Evolutionary conservation across 2,329 filamentous ascomycete genomes (phyloP), one percentile per base, ranked within the genome.

Genomic region (Plenodomus biglobosus): DNA sequence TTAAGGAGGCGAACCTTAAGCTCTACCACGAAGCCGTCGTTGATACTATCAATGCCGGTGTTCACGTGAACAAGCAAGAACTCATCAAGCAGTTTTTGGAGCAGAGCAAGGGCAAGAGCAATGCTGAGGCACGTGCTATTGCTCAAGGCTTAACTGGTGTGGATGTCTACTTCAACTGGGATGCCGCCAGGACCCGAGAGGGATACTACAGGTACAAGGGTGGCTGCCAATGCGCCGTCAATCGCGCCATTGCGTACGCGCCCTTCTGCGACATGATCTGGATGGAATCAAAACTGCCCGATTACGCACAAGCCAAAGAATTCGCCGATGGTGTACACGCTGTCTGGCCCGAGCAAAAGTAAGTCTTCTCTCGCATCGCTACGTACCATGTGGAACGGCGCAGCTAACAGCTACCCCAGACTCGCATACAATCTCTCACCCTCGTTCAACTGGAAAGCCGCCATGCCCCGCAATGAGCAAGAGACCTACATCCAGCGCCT

Each of bases 361-460:
- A 75, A 75, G 85, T n/a, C 52, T 78, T 42, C 4, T 36, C 15
- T 21, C 6, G 32, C 43, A 21, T 8, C 18, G 16, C 27, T 59
- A n/a, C n/a, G n/a, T n/a, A n/a, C n/a, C n/a, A n/a, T n/a, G n/a
- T n/a, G n/a, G n/a, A n/a, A n/a, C n/a, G n/a, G n/a, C n/a, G n/a
- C n/a, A n/a, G n/a, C n/a, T n/a, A n/a, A n/a, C n/a, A n/a, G n/a
- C n/a, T n/a, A n/a, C n/a, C n/a, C n/a, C n/a, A 94, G 89, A 73
- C 87, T 99, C 51, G 88, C 94, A 4, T 99, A 99, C 80, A 99
- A 99, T 80, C 86, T 99, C 57, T 96, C 91, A 0, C 94, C 94
- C 22, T 96, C 91, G 3, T 99, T 99, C 87, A 99, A 99, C 84
- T 99, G 94, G 94, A 97, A 97, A 80, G 82, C 91, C 49, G 94